Evolutionary conservation across 176 grass and related monocot genomes (phyloP), one percentile per base, ranked within the genome.

Genomic region (Triticum turgidum): DNA sequence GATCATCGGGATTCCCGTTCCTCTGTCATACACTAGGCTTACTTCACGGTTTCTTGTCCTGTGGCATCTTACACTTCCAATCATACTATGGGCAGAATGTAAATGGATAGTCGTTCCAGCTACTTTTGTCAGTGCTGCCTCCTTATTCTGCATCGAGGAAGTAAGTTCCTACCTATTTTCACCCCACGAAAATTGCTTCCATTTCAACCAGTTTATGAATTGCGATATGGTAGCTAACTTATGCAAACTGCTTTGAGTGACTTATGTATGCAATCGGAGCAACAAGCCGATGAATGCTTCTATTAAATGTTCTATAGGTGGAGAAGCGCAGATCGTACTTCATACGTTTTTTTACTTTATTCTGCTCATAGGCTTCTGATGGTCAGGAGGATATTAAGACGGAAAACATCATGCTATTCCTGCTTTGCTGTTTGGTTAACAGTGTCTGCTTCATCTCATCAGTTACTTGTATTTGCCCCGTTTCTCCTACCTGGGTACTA

Each of bases 81-180:
- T 96, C 14, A 96, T 99, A 88, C 92, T 99, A 20, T 99, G 97
- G 97, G 83, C 91, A 8, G 97, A 99, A 79, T 96, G 97, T 39
- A 94, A 94, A 86, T 96, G 97, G 97, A 96, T 96, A 25, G 97
- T 96, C 35, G 68, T 99, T 67, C 97, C 97, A 52, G 97, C 94
- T 71, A 99, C 97, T 37, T 99, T 99, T 77, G 80, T 99, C 80
- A 99, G 94, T 87, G 97, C 97, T 11, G 90, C 94, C 33, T 96
- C 87, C 49, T 84, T 98, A 37, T 98, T 98, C 93, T 98, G 94
- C 92, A 98, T 98, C 6, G 94, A 98, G 91, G 97, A 98, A 87
- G 97, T 98, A 98, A 94, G 91, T 39, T 68, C 62, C 2, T 76
- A 18, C 80, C 76, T 47, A 27, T n/a, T 70, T 65, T 81, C 11